phyloP scores from a whole-genome alignment of 192 early-diverging fungal genomes.

The Gonapodya prolifera region DNA sequence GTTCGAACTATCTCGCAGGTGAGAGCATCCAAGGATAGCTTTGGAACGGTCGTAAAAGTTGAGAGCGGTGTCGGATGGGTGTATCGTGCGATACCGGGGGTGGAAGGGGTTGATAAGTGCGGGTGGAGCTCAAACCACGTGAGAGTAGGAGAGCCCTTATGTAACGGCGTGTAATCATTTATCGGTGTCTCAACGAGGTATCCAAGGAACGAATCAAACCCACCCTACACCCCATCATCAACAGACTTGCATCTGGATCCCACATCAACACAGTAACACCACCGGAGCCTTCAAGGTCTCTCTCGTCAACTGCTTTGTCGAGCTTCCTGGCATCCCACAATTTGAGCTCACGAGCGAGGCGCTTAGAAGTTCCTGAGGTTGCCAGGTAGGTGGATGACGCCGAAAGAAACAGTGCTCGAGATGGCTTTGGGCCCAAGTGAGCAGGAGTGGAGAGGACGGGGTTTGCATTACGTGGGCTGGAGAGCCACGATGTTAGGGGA shows the following conservation, averaged over 20 bases:
- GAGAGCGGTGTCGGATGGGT: background rate
- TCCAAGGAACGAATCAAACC: no score
- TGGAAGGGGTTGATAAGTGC: background rate
- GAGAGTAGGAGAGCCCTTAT: background rate
- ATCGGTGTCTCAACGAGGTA: no score
- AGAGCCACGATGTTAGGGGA: background rate
- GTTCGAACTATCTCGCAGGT: constrained; percentile 54
- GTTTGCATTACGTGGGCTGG: background rate
- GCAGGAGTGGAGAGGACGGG: background rate
- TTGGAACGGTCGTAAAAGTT: background rate
- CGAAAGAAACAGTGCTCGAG: background rate
- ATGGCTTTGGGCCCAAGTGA: background rate
- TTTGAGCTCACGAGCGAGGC: background rate
- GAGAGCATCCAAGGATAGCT: constrained; percentile 35
- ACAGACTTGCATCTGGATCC: background rate
- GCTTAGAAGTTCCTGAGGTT: background rate
- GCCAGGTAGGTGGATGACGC: no score
- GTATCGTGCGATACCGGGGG: background rate
- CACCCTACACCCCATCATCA: background rate
- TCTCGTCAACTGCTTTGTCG: background rate
- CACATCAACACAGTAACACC: background rate
- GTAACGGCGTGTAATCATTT: background rate
- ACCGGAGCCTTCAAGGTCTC: background rate
- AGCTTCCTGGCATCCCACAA: no score
- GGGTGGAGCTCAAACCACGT: background rate